These are phyloP conservation scores for Apiospora koreana DNA, from an alignment of 2,329 filamentous ascomycete genomes.

Conservation along the genomic window DNA sequence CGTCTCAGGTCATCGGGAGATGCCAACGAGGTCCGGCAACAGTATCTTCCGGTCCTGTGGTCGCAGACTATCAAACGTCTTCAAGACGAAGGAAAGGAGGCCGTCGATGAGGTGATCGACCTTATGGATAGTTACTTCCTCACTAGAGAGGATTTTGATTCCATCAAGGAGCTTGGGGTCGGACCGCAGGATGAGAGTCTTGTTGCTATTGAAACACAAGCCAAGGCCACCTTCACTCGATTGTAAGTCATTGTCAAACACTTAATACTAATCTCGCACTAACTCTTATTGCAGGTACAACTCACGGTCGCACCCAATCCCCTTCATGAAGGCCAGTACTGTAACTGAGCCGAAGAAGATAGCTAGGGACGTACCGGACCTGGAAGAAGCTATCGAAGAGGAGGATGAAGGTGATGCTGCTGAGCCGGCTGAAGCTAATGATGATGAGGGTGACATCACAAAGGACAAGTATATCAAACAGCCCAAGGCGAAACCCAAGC, in stretches of 20 bases:
- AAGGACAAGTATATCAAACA: constrained; percentile 97
- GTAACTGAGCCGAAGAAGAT: constrained; percentile 72
- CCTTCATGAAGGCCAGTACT: constrained; percentile 92
- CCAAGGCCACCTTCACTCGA: constrained; percentile 88
- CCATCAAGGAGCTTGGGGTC: constrained; percentile 86
- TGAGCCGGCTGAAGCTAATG: constrained; percentile 61
- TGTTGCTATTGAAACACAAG: constrained; percentile 79
- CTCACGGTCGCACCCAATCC: constrained; percentile 78
- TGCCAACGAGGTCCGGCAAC: constrained; percentile 89
- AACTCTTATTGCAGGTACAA: constrained; percentile 67
- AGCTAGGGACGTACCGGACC: constrained; percentile 78
- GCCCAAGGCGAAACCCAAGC: constrained; percentile 70
- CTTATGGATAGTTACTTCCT: constrained; percentile 97
- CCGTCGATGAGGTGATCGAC: constrained; percentile 80
- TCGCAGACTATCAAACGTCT: constrained; percentile 74
- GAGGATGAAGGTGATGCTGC: constrained; percentile 73
- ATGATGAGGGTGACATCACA: constrained; percentile 76
- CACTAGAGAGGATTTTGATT: constrained; percentile 92
- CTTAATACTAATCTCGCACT: constrained; percentile 2
- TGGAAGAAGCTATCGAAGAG: constrained; percentile 95
- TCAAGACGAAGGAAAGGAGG: constrained; percentile 77
- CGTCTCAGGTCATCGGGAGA: constrained; percentile 87
- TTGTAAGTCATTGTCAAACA: constrained; percentile 57
- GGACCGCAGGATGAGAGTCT: constrained; percentile 77
- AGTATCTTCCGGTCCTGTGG: constrained; percentile 91